These are phyloP conservation scores for Cinchona pubescens DNA, from an alignment of 257 asterid species.

Conservation along the genomic window DNA sequence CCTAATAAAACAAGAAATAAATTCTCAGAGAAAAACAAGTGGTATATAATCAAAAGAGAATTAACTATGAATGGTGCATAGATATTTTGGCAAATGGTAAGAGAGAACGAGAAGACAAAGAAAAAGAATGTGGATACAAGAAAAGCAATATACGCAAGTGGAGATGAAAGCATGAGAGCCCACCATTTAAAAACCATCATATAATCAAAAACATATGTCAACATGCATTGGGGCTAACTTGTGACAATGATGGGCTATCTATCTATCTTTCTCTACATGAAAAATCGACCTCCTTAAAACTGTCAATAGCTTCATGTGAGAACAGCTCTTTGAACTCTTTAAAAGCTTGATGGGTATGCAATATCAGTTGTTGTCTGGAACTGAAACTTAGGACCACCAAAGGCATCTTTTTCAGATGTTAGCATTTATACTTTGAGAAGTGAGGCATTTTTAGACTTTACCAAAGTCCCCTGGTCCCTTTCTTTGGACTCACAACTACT, in stretches of 20 bases:
- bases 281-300: slow-evolving; percentile 15
- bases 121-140: slow-evolving; percentile 26
- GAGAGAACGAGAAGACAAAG: slow-evolving; percentile 1
- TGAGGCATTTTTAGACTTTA: slow-evolving; percentile 17
- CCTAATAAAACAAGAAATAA: too few species aligned
- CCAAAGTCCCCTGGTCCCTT: slow-evolving; percentile 24
- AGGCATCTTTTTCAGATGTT: slow-evolving; percentile 63
- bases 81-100: slow-evolving; percentile 30
- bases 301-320: slow-evolving; percentile 14
- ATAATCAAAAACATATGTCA: slow-evolving; percentile 7
- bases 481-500: slow-evolving; percentile 20
- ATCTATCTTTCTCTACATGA: slow-evolving; percentile 11
- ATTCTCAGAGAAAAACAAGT: neutral
- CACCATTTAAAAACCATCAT: slow-evolving; percentile 28
- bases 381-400: slow-evolving; percentile 52
- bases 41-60: slow-evolving; percentile 6
- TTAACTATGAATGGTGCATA: slow-evolving; percentile 8
- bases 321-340: slow-evolving; percentile 43
- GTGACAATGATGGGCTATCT: slow-evolving; percentile 20
- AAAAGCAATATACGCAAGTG: slow-evolving; percentile 30
- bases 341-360: slow-evolving; percentile 44
- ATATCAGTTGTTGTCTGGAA: slow-evolving; percentile 59
- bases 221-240: slow-evolving; percentile 21
- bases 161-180: slow-evolving; percentile 31
- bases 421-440: slow-evolving; percentile 29